Evolutionary conservation across 2,329 filamentous ascomycete genomes (phyloP).

Genomic region (Fusarium pininemorale): DNA sequence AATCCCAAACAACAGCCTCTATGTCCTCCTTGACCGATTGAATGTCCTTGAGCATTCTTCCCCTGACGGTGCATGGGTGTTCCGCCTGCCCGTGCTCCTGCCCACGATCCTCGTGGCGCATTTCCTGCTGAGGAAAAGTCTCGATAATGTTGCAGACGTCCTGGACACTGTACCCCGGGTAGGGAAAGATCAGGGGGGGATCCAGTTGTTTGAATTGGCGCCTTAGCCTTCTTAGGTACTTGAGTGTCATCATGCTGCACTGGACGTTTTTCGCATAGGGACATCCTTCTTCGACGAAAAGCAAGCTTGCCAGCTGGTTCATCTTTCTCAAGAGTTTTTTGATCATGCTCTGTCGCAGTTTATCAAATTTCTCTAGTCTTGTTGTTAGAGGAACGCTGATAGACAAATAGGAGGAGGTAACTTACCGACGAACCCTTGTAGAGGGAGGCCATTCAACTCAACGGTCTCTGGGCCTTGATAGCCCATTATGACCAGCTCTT

Average conservation of each 20-base stretch:
- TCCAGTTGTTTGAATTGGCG: neutral
- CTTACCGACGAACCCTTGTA: neutral
- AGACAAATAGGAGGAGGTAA: neutral
- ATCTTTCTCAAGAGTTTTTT: neutral
- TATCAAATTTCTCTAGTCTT: neutral
- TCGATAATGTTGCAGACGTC: neutral
- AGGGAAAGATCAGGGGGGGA: neutral
- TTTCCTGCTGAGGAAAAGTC: neutral
- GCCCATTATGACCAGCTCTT: neutral
- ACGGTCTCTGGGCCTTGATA: neutral
- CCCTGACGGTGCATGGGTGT: neutral
- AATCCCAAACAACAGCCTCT: accelerated
- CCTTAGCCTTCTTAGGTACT: neutral
- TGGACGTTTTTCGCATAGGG: neutral
- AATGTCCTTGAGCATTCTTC: neutral
- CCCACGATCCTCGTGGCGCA: neutral
- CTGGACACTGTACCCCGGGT: neutral
- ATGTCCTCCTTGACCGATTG: neutral
- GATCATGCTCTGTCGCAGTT: neutral
- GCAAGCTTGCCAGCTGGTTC: neutral
- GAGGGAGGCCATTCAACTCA: neutral
- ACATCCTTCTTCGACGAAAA: neutral
- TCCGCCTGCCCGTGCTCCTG: neutral
- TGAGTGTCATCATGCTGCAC: neutral
- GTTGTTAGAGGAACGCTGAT: neutral